These are phyloP conservation scores for Trichosanthes cucumerina DNA, from an alignment of 306 rosid genomes.

Conservation along the genomic window DNA sequence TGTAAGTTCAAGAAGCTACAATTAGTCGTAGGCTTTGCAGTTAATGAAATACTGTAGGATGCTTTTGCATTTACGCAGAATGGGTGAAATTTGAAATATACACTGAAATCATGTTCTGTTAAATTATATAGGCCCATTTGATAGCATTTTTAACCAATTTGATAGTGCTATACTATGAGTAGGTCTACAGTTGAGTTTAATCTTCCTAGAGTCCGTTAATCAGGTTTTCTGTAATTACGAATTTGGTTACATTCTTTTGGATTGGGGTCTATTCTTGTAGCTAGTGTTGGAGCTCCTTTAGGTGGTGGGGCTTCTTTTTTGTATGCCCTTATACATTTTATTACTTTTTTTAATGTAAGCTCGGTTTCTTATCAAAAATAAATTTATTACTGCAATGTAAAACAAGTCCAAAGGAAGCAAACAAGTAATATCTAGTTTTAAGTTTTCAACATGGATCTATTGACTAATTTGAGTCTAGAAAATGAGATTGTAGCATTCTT, in stretches of 20 bases:
- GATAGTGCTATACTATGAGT: not conserved
- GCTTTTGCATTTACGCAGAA: not conserved
- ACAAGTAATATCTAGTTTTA: not conserved
- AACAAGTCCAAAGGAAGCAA: not conserved
- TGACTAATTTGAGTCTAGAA: not conserved
- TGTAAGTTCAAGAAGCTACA: slow-evolving; percentile 38
- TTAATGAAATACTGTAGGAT: not conserved
- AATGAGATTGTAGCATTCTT: not conserved
- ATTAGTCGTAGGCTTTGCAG: not conserved
- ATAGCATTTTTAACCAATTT: not conserved
- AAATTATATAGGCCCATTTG: not conserved
- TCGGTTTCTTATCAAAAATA: too few relatives aligned
- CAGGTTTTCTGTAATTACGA: not conserved
- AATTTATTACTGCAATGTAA: not conserved
- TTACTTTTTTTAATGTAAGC: too few relatives aligned
- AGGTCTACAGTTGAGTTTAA: not conserved
- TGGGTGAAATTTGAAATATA: not conserved
- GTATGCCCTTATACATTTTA: too few relatives aligned
- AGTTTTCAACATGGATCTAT: not conserved
- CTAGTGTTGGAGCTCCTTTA: too few relatives aligned
- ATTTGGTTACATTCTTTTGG: too few relatives aligned
- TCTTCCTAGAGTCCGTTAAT: not conserved
- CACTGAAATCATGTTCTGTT: not conserved
- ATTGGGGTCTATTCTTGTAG: too few relatives aligned
- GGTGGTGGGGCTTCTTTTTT: too few relatives aligned